Conservation (phyloP, 176 grass and related monocot genomes). For the Tillandsia leiboldiana region DNA sequence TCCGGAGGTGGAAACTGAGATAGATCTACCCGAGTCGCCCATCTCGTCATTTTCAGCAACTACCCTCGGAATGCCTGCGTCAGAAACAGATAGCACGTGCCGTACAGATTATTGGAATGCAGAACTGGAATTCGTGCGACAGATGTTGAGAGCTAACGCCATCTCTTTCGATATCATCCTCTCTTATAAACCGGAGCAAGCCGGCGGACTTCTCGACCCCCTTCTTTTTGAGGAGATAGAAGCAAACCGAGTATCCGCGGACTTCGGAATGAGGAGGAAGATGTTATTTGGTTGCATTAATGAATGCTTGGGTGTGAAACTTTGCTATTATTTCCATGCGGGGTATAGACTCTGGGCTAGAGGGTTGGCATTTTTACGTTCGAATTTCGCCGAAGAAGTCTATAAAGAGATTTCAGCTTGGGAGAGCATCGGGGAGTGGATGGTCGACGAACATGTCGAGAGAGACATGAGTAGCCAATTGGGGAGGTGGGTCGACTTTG, state of each 20-base stretch:
- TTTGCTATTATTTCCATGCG: constrained; percentile 46
- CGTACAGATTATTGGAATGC: constrained; percentile 30
- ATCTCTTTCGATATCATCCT: constrained; percentile 9
- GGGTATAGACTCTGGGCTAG: constrained; percentile 65
- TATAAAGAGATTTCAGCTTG: constrained; percentile 63
- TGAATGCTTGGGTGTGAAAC: constrained; percentile 62
- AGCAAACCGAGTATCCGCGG: constrained; percentile 18
- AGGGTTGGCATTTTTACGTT: constrained; percentile 41
- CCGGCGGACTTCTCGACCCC: constrained; percentile 32
- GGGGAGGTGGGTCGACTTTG: constrained; percentile 83
- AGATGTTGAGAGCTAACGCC: constrained; percentile 39
- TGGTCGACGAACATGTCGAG: constrained; percentile 87
- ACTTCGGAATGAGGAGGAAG: constrained; percentile 31
- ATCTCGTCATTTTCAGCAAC: constrained; percentile 40
- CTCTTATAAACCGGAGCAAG: constrained; percentile 26
- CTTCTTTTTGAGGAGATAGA: constrained; percentile 44
- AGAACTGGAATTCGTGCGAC: constrained; percentile 58
- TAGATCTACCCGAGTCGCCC: constrained; percentile 49
- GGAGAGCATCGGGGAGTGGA: constrained; percentile 59
- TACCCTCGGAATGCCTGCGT: constrained; percentile 28
- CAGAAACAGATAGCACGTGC: constrained; percentile 49
- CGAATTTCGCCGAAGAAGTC: constrained; percentile 47
- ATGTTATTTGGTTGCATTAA: constrained; percentile 68
- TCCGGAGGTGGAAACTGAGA: constrained; percentile 34
- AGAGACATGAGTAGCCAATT: constrained; percentile 69